Base-by-base conservation (phyloP, 1,284 basidiomycete species). In the Leucoagaricus sp. region DNA sequence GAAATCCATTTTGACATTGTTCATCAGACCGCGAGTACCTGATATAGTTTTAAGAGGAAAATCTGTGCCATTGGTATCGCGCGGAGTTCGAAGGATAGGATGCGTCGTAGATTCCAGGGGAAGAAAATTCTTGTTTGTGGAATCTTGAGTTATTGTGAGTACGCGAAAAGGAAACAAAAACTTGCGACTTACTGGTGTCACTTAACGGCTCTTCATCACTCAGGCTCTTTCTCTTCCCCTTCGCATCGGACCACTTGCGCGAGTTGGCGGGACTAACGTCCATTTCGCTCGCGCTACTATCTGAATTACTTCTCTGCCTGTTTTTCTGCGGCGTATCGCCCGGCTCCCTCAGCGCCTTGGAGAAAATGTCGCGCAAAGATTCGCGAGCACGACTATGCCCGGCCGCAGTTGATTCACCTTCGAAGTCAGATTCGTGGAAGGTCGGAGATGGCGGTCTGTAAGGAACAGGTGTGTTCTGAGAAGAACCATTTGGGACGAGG, bases 131-230 rank as follows among this genome's bases (percentile, higher is more conserved):
- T n/a, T 23, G 19, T 17, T 41, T 19, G 17, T 17, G 12, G 63
- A 69, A 61, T 64, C 73, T 78, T n/a, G 47, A 33, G 31, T 9
- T 41, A 8, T 12, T 9, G 15, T 55, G 25, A 55, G 38, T 12
- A 34, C 41, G 31, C 58, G 49, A 51, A 42, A 28, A 36, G 31
- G n/a, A 59, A 53, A 55, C 53, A 34, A 48, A 29, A 41, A 28
- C 26, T 46, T 19, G 42, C 21, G 52, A 76, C 85, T 64, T 68
- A 89, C 86, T 76, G 38, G 76, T 69, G 38, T 69, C 64, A 58
- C 76, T 79, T 44, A 86, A 86, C 10, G 72, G 67, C 64, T 89
- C 88, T 62, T 89, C 87, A 58, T 90, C 88, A 62, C 86, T 88
- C 61, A 85, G 59, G 64, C 84, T 87, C 61, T 73, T 78, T 54